Conservation (phyloP, 192 early-diverging fungal genomes). For the Oehlia diaphana region DNA sequence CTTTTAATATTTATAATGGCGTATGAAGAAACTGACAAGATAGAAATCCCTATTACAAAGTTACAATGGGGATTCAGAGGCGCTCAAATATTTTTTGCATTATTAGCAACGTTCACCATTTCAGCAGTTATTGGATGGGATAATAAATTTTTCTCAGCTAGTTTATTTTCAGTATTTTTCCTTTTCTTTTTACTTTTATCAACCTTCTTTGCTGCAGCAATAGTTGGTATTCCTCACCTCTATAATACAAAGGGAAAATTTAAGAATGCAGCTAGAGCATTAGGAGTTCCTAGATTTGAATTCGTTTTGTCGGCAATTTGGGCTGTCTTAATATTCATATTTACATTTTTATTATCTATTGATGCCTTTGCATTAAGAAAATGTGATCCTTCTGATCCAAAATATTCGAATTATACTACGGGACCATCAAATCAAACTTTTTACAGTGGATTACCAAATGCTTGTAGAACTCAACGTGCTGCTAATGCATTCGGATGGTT, state of each 20-base stretch:
- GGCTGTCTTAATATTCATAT: slow-evolving; percentile 7
- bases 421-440: not conserved
- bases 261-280: slow-evolving; percentile 17
- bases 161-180: not conserved
- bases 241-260: slow-evolving; percentile 27
- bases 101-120: slow-evolving; percentile 15
- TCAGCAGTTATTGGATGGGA: slow-evolving; percentile 26
- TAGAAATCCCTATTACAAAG: slow-evolving; percentile 29
- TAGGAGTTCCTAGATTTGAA: slow-evolving; percentile 13
- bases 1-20: not conserved
- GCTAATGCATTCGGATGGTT: slow-evolving; percentile 26
- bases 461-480: slow-evolving; percentile 18
- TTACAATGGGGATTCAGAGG: slow-evolving; percentile 30
- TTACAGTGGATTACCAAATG: not conserved
- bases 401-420: not conserved
- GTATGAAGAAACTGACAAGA: not conserved
- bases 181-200: slow-evolving; percentile 18
- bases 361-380: slow-evolving; percentile 12
- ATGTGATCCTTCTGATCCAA: not conserved
- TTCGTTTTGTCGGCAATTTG: slow-evolving; percentile 29
- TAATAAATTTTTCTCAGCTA: slow-evolving; percentile 16
- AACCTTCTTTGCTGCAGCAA: slow-evolving; percentile 1
- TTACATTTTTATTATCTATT: not conserved
- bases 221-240: slow-evolving; percentile 16
- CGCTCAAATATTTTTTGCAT: slow-evolving; percentile 23